A percentile compares a stretch with the other conserved stretches of the same genome.
Conservation (phyloP, 1,139 yeast genomes). For the Hemisphaericaspora subhashii region DNA sequence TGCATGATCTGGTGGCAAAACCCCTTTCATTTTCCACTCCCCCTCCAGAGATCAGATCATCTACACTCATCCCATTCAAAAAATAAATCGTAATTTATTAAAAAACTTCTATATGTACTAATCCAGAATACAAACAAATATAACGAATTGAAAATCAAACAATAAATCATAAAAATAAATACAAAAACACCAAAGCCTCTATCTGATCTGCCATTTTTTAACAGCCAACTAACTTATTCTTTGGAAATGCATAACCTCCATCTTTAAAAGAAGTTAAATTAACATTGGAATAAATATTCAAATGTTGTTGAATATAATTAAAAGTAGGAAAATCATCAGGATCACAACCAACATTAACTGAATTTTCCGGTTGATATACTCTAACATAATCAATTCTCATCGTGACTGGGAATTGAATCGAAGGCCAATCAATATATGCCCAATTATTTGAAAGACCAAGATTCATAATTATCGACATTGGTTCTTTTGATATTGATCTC, state of each 20-base stretch:
- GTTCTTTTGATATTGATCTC: constrained; percentile 77
- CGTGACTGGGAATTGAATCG: constrained; percentile 66
- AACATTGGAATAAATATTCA: constrained; percentile 58
- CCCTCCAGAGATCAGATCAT: too few relatives aligned
- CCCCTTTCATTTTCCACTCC: too few relatives aligned
- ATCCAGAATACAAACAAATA: neutral
- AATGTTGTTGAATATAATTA: constrained; percentile 67
- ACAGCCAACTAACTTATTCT: constrained; percentile 26
- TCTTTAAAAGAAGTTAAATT: constrained; percentile 66
- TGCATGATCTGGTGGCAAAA: too few relatives aligned
- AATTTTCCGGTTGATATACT: constrained; percentile 67
- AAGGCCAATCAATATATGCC: constrained; percentile 81
- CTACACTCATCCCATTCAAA: too few relatives aligned
- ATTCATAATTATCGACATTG: constrained; percentile 79
- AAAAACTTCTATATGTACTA: neutral
- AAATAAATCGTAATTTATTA: too few relatives aligned
- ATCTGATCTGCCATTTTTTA: constrained; percentile 7
- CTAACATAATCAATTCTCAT: constrained; percentile 76
- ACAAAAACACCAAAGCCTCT: neutral
- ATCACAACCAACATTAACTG: constrained; percentile 64
- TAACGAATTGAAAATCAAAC: neutral
- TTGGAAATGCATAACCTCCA: constrained; percentile 70
- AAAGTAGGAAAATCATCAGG: constrained; percentile 72
- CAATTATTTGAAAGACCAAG: constrained; percentile 79
- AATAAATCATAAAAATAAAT: too few relatives aligned